Percentiles rank a stretch among this genome's conserved stretches.
phyloP scores from a whole-genome alignment of 1,284 basidiomycete species.

The Polyporus tsugae region DNA sequence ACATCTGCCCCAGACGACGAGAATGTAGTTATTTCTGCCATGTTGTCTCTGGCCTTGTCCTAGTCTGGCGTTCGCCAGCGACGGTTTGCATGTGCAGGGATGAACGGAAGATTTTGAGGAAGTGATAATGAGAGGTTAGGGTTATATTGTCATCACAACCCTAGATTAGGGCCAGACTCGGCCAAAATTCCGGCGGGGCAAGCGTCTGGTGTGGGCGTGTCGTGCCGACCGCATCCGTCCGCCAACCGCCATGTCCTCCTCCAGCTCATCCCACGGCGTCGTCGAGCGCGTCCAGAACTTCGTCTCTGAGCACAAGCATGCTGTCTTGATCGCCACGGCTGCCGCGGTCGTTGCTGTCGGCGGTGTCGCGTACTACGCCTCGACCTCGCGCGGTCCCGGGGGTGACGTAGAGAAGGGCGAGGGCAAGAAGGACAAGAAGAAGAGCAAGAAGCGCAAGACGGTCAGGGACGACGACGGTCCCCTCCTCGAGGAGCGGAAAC shows the following conservation, averaged over 20 bases:
- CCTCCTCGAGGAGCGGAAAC: constrained; percentile 74
- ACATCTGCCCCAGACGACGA: constrained; percentile 68
- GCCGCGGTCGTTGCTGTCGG: constrained; percentile 79
- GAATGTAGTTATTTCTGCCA: constrained; percentile 51
- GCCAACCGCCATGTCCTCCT: constrained; percentile 42
- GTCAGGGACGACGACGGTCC: constrained; percentile 68
- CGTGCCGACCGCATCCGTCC: constrained; percentile 35
- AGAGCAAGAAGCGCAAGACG: constrained; percentile 72
- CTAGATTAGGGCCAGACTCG: constrained; percentile 22
- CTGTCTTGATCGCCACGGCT: constrained; percentile 71
- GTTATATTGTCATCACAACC: constrained; percentile 17
- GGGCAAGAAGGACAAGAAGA: constrained; percentile 61
- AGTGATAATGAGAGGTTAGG: constrained; percentile 20
- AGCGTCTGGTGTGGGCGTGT: constrained; percentile 20
- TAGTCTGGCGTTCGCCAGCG: background rate
- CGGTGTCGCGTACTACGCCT: constrained; percentile 81
- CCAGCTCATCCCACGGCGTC: constrained; percentile 45
- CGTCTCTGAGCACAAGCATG: constrained; percentile 78
- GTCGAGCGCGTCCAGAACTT: constrained; percentile 75
- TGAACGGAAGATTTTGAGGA: constrained; percentile 3
- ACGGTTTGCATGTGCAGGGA: background rate
- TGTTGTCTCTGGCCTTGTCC: constrained; percentile 13
- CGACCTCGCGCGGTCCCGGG: constrained; percentile 53
- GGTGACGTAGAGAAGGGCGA: constrained; percentile 59
- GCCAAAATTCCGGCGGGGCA: constrained; percentile 19